phyloP scores from a whole-genome alignment of 2,329 filamentous ascomycete species.

The Microsporum audouinii region DNA sequence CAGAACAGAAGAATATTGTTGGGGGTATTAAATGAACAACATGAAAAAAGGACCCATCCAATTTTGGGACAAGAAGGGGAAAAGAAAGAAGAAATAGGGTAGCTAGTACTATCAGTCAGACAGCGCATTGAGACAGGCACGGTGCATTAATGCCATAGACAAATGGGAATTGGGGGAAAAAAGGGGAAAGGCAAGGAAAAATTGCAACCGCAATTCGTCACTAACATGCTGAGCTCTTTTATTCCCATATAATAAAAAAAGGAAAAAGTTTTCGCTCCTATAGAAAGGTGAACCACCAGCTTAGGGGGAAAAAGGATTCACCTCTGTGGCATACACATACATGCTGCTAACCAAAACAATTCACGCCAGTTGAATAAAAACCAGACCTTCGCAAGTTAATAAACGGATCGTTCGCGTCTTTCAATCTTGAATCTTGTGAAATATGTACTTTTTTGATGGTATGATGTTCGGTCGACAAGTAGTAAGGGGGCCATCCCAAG shows the following conservation, averaged over 20 bases:
- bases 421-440: neutral
- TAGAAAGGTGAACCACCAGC: neutral
- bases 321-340: neutral
- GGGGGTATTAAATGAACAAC: constrained; percentile 2
- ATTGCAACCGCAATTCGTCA: constrained; percentile 7
- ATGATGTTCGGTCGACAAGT: neutral
- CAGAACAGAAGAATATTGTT: neutral
- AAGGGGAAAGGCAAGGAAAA: constrained; percentile 12
- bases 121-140: neutral
- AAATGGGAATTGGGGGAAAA: constrained; percentile 7
- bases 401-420: neutral
- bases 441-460: neutral
- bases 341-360: neutral
- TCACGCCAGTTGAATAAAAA: neutral
- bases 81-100: neutral
- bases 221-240: constrained; percentile 3
- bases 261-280: neutral
- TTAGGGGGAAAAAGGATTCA: neutral
- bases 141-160: constrained; percentile 5
- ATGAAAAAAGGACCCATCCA: constrained; percentile 1
- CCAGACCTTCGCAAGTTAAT: neutral
- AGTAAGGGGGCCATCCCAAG: neutral
- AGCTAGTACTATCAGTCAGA: neutral
- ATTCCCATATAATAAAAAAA: constrained; percentile 6
- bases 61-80: neutral